Conservation (phyloP, 805 yeast genomes). For the Sugiyamaella smithiae region DNA sequence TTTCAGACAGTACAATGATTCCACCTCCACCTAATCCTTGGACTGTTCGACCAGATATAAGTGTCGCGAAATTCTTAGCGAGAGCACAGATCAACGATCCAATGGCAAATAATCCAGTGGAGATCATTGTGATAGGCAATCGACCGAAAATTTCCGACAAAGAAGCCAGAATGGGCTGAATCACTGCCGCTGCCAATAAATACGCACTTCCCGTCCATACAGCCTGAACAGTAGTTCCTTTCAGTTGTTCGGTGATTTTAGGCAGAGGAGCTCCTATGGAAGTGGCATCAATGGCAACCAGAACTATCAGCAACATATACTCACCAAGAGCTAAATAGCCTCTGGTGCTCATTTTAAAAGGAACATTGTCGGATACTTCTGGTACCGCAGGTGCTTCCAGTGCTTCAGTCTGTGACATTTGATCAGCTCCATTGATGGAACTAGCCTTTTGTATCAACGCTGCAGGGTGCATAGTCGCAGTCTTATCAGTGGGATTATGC, state of each 20-base stretch:
- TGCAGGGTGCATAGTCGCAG: too few species aligned
- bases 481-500: too few species aligned
- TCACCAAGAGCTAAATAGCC: conserved; percentile 7
- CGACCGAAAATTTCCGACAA: conserved; percentile 36
- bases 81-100: conserved; percentile 62
- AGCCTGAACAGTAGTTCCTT: conserved; percentile 29
- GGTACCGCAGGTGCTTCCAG: too few species aligned
- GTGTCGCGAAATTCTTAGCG: conserved; percentile 52
- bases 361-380: too few species aligned
- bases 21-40: conserved; percentile 60
- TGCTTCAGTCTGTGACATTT: too few species aligned
- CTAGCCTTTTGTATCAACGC: too few species aligned
- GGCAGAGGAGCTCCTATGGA: conserved; percentile 19
- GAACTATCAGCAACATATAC: conserved; percentile 16
- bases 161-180: conserved; percentile 18
- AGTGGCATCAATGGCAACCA: conserved; percentile 22
- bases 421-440: too few species aligned
- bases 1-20: conserved; percentile 49
- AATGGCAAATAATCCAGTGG: conserved; percentile 53
- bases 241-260: conserved; percentile 16
- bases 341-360: conserved; percentile 9
- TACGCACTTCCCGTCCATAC: conserved; percentile 34
- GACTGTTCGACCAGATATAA: conserved; percentile 64
- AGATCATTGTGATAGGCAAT: conserved; percentile 46
- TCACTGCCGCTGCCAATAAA: conserved; percentile 24